These are phyloP conservation scores for Olyra latifolia DNA, from an alignment of 176 grass and related monocot genomes.

Conservation along the genomic window DNA sequence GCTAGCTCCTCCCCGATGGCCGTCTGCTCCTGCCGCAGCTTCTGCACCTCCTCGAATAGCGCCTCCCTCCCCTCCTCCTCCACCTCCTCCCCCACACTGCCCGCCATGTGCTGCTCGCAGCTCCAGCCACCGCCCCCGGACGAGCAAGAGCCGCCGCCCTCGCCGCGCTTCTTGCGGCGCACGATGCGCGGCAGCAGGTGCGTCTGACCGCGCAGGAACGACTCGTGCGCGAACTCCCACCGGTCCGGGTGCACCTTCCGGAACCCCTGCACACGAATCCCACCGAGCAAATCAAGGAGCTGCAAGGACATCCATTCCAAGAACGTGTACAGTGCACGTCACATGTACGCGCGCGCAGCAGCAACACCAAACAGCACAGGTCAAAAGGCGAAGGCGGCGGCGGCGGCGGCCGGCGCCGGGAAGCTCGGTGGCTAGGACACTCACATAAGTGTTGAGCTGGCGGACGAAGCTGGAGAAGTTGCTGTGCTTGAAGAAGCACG, in stretches of 20 bases:
- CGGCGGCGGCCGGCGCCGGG: too few relatives aligned
- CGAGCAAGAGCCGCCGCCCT: conserved; percentile 2
- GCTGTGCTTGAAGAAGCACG: conserved; percentile 91
- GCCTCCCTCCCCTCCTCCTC: background rate
- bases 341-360: too few relatives aligned
- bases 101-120: background rate
- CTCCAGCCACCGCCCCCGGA: background rate
- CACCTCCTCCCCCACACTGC: background rate
- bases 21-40: conserved; percentile 55
- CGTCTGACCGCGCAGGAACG: conserved; percentile 64
- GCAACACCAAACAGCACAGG: too few relatives aligned
- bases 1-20: conserved; percentile 59
- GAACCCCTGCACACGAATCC: conserved; percentile 51
- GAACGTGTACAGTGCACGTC: conserved; percentile 26
- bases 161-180: conserved; percentile 49
- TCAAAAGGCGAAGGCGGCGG: background rate
- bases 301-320: background rate
- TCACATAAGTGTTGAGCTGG: conserved; percentile 88
- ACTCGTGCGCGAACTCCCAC: conserved; percentile 83
- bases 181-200: conserved; percentile 57
- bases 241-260: conserved; percentile 71
- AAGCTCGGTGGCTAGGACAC: background rate
- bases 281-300: background rate
- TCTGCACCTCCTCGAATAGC: conserved; percentile 43
- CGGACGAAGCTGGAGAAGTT: conserved; percentile 99